phyloP scores from a whole-genome alignment of 257 asterid genomes.

The Thymus mandschuricus region DNA sequence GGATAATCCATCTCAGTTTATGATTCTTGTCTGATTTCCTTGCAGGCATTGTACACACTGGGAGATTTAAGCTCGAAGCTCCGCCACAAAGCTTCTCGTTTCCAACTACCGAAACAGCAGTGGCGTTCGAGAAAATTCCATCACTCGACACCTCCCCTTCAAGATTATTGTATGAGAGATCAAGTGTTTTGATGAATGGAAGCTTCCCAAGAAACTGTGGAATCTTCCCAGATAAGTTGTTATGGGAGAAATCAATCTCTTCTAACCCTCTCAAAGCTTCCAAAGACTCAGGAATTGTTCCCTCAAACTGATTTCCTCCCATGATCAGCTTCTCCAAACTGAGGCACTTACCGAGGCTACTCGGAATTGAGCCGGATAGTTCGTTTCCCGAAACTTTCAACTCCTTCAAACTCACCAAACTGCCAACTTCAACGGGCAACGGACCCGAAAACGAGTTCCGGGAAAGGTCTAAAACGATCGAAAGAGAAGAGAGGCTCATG shows the following conservation, averaged over 20 bases:
- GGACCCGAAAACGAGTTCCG: slow-evolving; percentile 17
- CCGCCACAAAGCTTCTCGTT: slow-evolving; percentile 21
- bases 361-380: slow-evolving; percentile 16
- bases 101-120: neutral
- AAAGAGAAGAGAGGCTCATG: slow-evolving; percentile 27
- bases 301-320: neutral
- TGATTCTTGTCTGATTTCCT: neutral
- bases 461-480: neutral
- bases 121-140: slow-evolving; percentile 17
- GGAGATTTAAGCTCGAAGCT: slow-evolving; percentile 9
- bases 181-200: slow-evolving; percentile 6
- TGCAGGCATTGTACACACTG: neutral
- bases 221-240: slow-evolving; percentile 17
- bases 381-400: slow-evolving; percentile 19
- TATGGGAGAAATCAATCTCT: slow-evolving; percentile 17
- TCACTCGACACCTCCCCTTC: slow-evolving; percentile 15
- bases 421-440: slow-evolving; percentile 14
- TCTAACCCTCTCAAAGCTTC: slow-evolving; percentile 26
- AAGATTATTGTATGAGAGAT: slow-evolving; percentile 24
- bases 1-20: slow-evolving; percentile 10
- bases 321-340: slow-evolving; percentile 1
- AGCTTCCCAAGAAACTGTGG: slow-evolving; percentile 19
- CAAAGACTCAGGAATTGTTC: slow-evolving; percentile 22
- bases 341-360: slow-evolving; percentile 13
- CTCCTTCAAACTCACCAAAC: slow-evolving; percentile 9